Evolutionary conservation across 1,284 basidiomycete species (phyloP), one percentile per base, ranked within the genome.

Genomic region (Crepidotus sp.): DNA sequence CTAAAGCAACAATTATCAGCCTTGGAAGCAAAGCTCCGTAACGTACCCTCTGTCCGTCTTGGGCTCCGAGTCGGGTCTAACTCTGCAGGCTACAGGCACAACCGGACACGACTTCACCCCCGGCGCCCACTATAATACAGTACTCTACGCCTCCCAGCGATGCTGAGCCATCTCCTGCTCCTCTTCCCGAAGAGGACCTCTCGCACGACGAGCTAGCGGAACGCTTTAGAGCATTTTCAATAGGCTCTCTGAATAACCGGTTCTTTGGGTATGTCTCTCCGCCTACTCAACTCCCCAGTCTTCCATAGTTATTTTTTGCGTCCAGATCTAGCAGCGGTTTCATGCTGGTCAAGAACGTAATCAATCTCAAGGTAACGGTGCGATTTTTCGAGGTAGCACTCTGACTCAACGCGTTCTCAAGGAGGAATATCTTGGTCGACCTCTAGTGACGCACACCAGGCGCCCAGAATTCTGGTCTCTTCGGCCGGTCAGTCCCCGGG

Each of bases 1-100:
- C 61, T 83, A 4, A 79, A 83, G 55, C 70, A 70, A 30, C 67
- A 76, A 6, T 63, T 81, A 10, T 67, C 70, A 27, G 70, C 70
- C 37, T 66, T 83, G 66, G 77, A 83, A 57, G 62, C 62, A 8
- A 62, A 78, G n/a, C 56, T 80, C 19, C 61, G 65, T 21, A 62
- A 62, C 49, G 55, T 49, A 25, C 19, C 10, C 15, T 42, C 15
- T 37, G 13, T 8, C 24, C 34, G 27, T 5, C 15, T 3, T 41
- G 27, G 9, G 29, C 15, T 42, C 21, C 13, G 24, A n/a, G 17
- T n/a, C 24, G 15, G 15, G 14, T 33, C 39, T 45, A 10, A 30
- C 3, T 30, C 17, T 29, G 4, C 29, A 33, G 32, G 8, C 34
- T 35, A 15, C 18, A 44, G 40, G 31, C 45, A 9, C 47, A 50